Conservation (phyloP, 2,329 filamentous ascomycete genomes). For the Xylaria sp. region DNA sequence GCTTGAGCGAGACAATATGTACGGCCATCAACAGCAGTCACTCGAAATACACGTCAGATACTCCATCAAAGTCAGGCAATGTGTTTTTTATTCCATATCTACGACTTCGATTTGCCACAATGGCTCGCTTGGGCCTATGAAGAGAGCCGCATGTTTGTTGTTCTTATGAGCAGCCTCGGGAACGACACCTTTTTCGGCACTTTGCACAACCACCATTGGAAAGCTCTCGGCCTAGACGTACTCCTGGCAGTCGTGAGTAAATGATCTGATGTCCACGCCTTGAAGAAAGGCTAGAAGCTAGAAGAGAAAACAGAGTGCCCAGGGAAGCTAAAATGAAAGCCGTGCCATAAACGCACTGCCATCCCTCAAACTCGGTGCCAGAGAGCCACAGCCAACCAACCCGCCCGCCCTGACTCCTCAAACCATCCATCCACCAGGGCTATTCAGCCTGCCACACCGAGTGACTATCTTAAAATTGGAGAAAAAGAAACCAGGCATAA, state of each 20-base stretch:
- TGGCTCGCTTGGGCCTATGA: slow-evolving; percentile 13
- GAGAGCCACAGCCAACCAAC: slow-evolving; percentile 20
- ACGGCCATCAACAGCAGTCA: no score
- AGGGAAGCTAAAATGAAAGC: slow-evolving; percentile 14
- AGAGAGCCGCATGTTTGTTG: slow-evolving; percentile 10
- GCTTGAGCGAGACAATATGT: no score
- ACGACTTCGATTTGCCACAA: slow-evolving; percentile 14
- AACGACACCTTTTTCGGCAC: neutral
- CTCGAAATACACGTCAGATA: neutral
- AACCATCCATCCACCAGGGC: slow-evolving; percentile 17
- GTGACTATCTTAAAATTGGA: slow-evolving; percentile 18
- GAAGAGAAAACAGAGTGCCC: slow-evolving; percentile 11
- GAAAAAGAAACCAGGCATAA: slow-evolving; percentile 9
- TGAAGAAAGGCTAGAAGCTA: slow-evolving; percentile 1
- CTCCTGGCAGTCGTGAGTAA: neutral
- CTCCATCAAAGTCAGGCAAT: neutral
- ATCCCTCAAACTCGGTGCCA: slow-evolving; percentile 20
- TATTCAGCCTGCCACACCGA: slow-evolving; percentile 18
- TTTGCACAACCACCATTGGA: slow-evolving; percentile 3
- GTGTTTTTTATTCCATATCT: slow-evolving; percentile 8
- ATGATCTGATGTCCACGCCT: slow-evolving; percentile 3
- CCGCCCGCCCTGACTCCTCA: slow-evolving; percentile 22
- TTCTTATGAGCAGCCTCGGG: neutral
- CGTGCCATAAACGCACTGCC: slow-evolving; percentile 20
- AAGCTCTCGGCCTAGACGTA: neutral